phyloP scores from a whole-genome alignment of 2,329 filamentous ascomycete genomes.

The Aspergillus tubingensis region DNA sequence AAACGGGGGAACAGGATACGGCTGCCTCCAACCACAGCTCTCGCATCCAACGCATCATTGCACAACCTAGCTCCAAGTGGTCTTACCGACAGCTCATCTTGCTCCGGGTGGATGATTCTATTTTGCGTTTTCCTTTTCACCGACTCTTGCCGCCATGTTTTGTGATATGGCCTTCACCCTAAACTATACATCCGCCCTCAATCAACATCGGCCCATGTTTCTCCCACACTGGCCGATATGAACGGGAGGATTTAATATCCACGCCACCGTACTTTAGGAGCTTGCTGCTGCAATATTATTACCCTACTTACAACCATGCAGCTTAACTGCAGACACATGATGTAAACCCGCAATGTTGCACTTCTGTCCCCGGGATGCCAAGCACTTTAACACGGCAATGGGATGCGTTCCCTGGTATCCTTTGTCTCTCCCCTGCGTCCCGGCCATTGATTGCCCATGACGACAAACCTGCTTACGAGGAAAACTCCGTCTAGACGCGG shows the following conservation, averaged over 20 bases:
- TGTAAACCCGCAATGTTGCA: neutral
- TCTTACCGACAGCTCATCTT: slow-evolving; percentile 4
- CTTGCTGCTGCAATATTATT: neutral
- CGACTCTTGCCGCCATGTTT: neutral
- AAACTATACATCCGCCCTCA: neutral
- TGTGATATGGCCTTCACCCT: neutral
- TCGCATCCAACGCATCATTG: slow-evolving; percentile 3
- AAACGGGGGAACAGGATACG: slow-evolving; percentile 10
- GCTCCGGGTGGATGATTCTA: slow-evolving; percentile 6
- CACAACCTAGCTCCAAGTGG: slow-evolving; percentile 8
- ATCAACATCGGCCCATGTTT: neutral
- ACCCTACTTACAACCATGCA: neutral
- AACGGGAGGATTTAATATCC: neutral
- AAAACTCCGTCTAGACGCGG: neutral
- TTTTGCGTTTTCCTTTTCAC: slow-evolving; percentile 7
- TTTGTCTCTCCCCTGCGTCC: neutral
- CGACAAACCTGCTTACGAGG: neutral
- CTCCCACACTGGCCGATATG: neutral
- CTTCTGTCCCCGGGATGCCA: neutral
- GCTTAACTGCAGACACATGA: neutral
- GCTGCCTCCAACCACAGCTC: slow-evolving; percentile 8
- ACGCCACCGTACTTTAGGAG: no score
- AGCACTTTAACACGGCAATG: neutral
- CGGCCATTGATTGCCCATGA: neutral
- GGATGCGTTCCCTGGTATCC: neutral